Evolutionary conservation across 2,329 filamentous ascomycete genomes (phyloP).

Genomic region (Arachnopeziza araneosa): DNA sequence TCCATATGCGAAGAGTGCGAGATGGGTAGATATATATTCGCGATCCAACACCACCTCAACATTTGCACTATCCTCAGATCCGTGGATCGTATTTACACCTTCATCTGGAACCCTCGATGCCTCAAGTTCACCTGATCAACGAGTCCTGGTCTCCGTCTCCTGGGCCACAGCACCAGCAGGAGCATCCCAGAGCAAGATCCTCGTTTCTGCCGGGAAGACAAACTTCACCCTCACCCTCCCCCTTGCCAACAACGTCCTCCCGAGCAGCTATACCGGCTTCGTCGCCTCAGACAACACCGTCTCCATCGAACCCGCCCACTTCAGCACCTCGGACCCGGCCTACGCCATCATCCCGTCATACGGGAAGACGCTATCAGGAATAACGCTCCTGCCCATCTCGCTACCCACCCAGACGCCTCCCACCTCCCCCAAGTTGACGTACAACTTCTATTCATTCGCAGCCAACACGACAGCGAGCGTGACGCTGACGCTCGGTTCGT

Average conservation of each 20-base stretch:
- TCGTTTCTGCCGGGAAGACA: not conserved
- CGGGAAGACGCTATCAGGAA: conserved; percentile 51
- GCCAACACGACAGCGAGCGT: conserved; percentile 31
- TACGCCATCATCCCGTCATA: conserved; percentile 49
- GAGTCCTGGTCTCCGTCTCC: conserved; percentile 9
- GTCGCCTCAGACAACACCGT: conserved; percentile 34
- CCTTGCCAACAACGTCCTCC: conserved; percentile 3
- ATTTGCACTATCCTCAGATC: conserved; percentile 10
- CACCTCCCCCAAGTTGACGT: conserved; percentile 51
- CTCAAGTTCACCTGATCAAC: conserved; percentile 12
- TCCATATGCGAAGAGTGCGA: conserved; percentile 2
- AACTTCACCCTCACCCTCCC: conserved; percentile 6
- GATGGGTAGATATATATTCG: conserved; percentile 15
- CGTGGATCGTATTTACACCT: conserved; percentile 7
- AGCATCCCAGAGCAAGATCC: not conserved
- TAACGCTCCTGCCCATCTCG: conserved; percentile 49
- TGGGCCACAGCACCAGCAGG: not conserved
- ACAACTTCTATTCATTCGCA: conserved; percentile 54
- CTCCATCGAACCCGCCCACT: conserved; percentile 47
- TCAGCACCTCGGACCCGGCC: conserved; percentile 28
- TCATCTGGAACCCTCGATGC: conserved; percentile 7
- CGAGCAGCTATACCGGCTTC: conserved; percentile 6
- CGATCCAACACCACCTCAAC: conserved; percentile 4
- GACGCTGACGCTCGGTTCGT: conserved; percentile 45
- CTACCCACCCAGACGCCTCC: conserved; percentile 42